Evolutionary conservation across 2,329 filamentous ascomycete species (phyloP).

Genomic region (Chaetomium sp.): DNA sequence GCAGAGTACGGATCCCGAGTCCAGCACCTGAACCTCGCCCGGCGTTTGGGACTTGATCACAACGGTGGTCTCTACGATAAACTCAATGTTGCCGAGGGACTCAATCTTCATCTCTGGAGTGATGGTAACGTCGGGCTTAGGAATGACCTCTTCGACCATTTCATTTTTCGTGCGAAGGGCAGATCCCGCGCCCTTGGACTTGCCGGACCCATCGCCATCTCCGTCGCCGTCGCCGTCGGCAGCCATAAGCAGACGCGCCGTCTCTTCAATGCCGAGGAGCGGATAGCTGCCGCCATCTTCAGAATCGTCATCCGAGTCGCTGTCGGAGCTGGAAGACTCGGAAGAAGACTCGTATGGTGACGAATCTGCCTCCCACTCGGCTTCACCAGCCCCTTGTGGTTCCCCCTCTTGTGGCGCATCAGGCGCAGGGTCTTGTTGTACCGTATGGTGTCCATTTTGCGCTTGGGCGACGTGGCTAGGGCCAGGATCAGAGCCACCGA

Average conservation of each 20-base stretch:
- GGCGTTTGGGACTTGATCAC: conserved; percentile 73
- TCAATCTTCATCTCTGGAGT: conserved; percentile 70
- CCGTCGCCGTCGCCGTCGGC: conserved; percentile 75
- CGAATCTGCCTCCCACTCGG: conserved; percentile 81
- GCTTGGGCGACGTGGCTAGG: not conserved
- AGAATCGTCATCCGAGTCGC: conserved; percentile 47
- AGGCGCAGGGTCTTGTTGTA: conserved; percentile 8
- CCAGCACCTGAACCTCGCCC: conserved; percentile 78
- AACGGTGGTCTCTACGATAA: conserved; percentile 69
- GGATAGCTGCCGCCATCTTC: conserved; percentile 60
- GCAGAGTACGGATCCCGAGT: conserved; percentile 78
- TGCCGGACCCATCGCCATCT: conserved; percentile 50
- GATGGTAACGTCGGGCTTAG: conserved; percentile 73
- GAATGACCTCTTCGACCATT: conserved; percentile 52
- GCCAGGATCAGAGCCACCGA: not conserved
- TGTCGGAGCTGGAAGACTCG: conserved; percentile 52
- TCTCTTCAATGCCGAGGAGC: conserved; percentile 72
- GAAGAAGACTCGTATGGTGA: conserved; percentile 67
- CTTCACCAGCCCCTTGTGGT: conserved; percentile 35
- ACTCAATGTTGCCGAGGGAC: conserved; percentile 67
- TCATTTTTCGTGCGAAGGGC: conserved; percentile 81
- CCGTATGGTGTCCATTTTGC: conserved; percentile 8
- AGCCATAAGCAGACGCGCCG: conserved; percentile 78
- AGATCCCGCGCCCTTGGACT: conserved; percentile 29
- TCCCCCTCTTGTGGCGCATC: conserved; percentile 18